Percentiles rank a stretch among this genome's conserved stretches.
Evolutionary conservation across 2,329 filamentous ascomycete species (phyloP).

Genomic region (Sarocladium oryzae): DNA sequence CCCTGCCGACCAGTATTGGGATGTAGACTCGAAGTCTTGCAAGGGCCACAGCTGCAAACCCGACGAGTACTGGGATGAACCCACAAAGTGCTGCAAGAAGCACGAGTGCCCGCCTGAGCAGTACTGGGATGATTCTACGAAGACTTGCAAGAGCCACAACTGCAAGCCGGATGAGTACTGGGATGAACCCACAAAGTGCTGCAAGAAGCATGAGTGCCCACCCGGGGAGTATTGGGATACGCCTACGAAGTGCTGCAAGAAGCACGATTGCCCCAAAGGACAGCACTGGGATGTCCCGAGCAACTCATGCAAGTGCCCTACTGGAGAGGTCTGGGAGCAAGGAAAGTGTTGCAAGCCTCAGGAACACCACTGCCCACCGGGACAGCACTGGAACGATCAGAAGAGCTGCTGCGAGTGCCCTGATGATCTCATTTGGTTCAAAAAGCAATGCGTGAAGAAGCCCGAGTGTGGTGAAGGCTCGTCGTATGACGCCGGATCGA

Average conservation of each 20-base stretch:
- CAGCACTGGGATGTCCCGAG: not conserved
- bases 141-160: not conserved
- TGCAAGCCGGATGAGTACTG: not conserved
- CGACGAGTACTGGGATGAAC: not conserved
- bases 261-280: not conserved
- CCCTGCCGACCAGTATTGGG: not conserved
- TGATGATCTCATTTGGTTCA: not conserved
- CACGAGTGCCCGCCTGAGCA: not conserved
- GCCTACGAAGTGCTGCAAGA: not conserved
- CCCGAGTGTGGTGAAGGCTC: not conserved
- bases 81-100: not conserved
- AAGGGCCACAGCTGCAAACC: not conserved
- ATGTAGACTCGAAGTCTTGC: too few species aligned
- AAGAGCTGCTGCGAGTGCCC: not conserved
- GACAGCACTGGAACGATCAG: constrained; percentile 1
- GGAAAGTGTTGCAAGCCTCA: not conserved
- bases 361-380: not conserved
- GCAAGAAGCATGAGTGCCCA: not conserved
- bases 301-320: not conserved
- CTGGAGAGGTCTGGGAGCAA: not conserved
- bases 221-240: not conserved
- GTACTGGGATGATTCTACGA: not conserved
- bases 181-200: not conserved
- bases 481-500: not conserved
- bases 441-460: not conserved